Base-by-base conservation (phyloP, 225 moss, liverwort and hornwort genomes). In the Marchantia polymorpha region DNA sequence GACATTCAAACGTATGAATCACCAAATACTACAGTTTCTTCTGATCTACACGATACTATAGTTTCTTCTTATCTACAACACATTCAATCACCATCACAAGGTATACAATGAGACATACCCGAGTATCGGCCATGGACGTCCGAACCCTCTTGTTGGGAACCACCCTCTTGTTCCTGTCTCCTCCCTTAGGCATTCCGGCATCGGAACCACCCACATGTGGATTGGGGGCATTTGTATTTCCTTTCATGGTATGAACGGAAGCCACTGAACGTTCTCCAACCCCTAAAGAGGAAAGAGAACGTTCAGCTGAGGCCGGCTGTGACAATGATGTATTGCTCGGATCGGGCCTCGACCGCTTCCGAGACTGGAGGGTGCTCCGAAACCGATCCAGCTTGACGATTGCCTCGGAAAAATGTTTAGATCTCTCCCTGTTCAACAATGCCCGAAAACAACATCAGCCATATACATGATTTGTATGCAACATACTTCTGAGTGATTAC, bases 111-210 rank as follows among this genome's bases (percentile, higher is more conserved):
- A 79, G 73, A 76, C 84, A 52, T 86, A 96, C 96, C 92, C 96
- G 92, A 82, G 89, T 85, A 80, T 96, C 94, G 76, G 92, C 95
- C 92, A 99, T 77, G 22, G 99, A 95, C 26, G 99, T 99, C 66
- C 99, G 93, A 81, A 95, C 91, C 83, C 95, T 91, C 87, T 99
- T 99, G 81, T 83, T 99, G 6, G 95, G 86, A 25, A 82, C 83
- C 68, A 69, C 72, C 64, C 90, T 89, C 78, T 92, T 99, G 78
- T 80, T 90, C 29, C 91, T 95, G 65, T 95, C 99, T 69, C 77
- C 87, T 74, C 86, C 86, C 86, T 93, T 97, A 77, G 76, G 92
- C 67, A 83, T 61, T 6, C 87, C 81, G 13, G 82, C 78, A 65
- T 95, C 95, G 8, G 89, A 80, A 66, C 78, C 91, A 85, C 89